Evolutionary conservation across 2,329 filamentous ascomycete species (phyloP).

Genomic region (Talaromyces sp.): DNA sequence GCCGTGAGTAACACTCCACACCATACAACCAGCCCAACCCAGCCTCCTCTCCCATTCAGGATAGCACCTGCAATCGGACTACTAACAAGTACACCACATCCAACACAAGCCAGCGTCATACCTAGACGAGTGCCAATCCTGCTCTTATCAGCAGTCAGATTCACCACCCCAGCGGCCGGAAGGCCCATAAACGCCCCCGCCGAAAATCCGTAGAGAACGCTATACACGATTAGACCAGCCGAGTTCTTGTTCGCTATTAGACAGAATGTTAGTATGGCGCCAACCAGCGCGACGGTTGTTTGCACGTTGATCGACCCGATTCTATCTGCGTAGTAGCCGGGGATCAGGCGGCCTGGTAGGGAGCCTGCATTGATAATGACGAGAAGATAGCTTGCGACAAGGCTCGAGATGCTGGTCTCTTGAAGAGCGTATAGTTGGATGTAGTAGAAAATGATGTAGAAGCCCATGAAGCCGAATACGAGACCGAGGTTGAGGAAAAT

Average conservation of each 20-base stretch:
- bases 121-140: constrained; percentile 11
- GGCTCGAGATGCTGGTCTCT: background rate
- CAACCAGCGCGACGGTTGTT: background rate
- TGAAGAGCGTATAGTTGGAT: constrained; percentile 11
- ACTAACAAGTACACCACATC: constrained; percentile 9
- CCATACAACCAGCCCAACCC: background rate
- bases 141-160: background rate
- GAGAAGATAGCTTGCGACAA: constrained; percentile 5
- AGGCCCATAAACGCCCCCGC: constrained; percentile 8
- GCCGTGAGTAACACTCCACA: constrained; percentile 6
- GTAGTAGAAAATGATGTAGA: constrained; percentile 51
- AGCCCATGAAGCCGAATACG: constrained; percentile 46
- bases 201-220: constrained; percentile 11
- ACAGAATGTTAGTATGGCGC: constrained; percentile 12
- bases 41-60: constrained; percentile 1
- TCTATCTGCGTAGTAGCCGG: constrained; percentile 9
- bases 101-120: constrained; percentile 1
- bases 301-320: constrained; percentile 9
- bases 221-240: constrained; percentile 4
- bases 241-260: constrained; percentile 4
- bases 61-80: constrained; percentile 12
- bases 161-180: constrained; percentile 3
- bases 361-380: constrained; percentile 13
- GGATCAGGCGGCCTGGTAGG: constrained; percentile 7
- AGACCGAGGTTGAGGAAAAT: constrained; percentile 38